Conservation (phyloP, 2,329 filamentous ascomycete genomes). For the Daldinia sp. region DNA sequence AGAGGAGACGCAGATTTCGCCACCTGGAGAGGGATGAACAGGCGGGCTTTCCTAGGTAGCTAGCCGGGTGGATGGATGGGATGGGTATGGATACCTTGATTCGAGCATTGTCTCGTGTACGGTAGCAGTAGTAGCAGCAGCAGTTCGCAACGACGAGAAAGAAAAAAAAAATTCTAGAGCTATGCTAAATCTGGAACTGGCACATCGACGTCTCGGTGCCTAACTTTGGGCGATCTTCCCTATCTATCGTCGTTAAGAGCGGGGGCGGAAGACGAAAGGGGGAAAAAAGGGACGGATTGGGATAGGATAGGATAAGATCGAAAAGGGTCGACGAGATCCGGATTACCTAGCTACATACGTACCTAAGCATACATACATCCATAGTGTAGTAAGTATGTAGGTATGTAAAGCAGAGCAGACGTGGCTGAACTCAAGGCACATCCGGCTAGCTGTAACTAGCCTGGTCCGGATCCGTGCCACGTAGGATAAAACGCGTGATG, state of each 20-base stretch:
- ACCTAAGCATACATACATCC: too few species aligned
- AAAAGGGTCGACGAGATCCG: neutral
- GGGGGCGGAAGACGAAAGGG: neutral
- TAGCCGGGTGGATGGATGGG: too few species aligned
- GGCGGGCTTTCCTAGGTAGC: neutral
- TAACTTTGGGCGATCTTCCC: neutral
- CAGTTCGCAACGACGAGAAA: neutral
- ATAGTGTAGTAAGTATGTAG: too few species aligned
- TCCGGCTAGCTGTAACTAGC: neutral
- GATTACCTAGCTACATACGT: too few species aligned
- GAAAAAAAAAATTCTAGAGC: neutral
- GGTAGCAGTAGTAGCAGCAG: neutral
- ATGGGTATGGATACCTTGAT: neutral
- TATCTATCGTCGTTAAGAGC: neutral
- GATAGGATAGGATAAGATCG: neutral
- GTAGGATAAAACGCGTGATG: conserved; percentile 10
- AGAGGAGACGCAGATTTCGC: neutral
- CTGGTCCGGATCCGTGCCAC: conserved; percentile 9
- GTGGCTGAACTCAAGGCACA: neutral
- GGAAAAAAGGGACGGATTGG: neutral
- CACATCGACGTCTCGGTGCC: neutral
- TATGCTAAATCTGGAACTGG: neutral
- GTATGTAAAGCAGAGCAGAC: too few species aligned
- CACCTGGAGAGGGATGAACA: neutral
- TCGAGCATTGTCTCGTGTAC: neutral